Evolutionary conservation across 805 yeast species (phyloP).

Genomic region (Metschnikowia aberdeeniae): DNA sequence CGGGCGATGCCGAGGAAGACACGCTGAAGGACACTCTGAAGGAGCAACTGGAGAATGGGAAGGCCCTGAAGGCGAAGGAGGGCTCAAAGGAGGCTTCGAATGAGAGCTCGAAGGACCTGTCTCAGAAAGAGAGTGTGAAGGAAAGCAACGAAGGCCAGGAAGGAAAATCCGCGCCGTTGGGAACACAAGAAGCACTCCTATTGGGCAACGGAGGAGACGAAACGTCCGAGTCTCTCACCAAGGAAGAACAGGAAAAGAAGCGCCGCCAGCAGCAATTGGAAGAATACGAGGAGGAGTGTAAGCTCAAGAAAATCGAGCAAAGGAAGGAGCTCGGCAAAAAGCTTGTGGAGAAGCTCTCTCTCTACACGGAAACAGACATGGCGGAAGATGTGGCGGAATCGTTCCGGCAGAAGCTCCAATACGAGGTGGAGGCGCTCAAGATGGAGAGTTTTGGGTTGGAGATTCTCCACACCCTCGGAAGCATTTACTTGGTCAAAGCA

Average conservation of each 20-base stretch:
- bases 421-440: slow-evolving; percentile 80
- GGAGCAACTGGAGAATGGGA: neutral
- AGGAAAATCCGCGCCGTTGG: too few species aligned
- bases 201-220: slow-evolving; percentile 14
- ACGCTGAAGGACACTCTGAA: neutral
- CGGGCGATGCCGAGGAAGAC: slow-evolving; percentile 27
- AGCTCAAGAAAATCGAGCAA: slow-evolving; percentile 59
- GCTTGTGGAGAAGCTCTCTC: slow-evolving; percentile 44
- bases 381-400: slow-evolving; percentile 39
- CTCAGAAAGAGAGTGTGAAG: neutral
- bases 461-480: slow-evolving; percentile 71
- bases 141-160: neutral
- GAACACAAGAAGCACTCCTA: slow-evolving; percentile 9
- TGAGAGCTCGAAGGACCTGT: too few species aligned
- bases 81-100: too few species aligned
- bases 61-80: neutral
- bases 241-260: slow-evolving; percentile 42
- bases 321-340: slow-evolving; percentile 59
- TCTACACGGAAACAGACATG: slow-evolving; percentile 43
- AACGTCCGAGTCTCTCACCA: slow-evolving; percentile 15
- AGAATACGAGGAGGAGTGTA: slow-evolving; percentile 73
- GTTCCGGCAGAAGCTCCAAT: slow-evolving; percentile 60
- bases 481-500: slow-evolving; percentile 62
- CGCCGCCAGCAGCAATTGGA: slow-evolving; percentile 50
- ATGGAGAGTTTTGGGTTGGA: slow-evolving; percentile 85